Base-by-base conservation (phyloP, 1,284 basidiomycete genomes). In the Ustilago sp. region DNA sequence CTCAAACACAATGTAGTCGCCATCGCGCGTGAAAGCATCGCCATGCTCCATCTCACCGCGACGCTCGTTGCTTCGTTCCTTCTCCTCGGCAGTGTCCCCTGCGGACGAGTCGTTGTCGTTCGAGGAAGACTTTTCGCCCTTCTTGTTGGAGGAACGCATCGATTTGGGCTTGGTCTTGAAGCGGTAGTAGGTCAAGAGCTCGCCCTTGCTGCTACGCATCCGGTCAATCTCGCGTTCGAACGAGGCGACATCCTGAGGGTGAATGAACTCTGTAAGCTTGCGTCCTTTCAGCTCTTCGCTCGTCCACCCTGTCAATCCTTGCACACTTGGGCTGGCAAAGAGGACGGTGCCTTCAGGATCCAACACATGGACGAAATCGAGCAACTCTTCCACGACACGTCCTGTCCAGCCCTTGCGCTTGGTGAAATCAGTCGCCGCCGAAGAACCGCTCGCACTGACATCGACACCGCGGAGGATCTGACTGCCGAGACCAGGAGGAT, bases 311-410 rank as follows among this genome's bases (percentile, higher is more conserved):
- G 82, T 83, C 17, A 83, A 39, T 17, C 63, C 60, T 48, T 67
- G 61, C 9, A 81, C 74, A 38, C 80, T 77, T 5, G 79, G 75
- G 28, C 71, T 76, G 45, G 81, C 82, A 60, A 80, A 81, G 11
- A 82, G 65, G 38, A 83, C 69, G 43, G 57, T 59, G 15, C 77
- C 80, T 5, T 80, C 63, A 8, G 69, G 70, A 62, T 82, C 80
- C 39, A 83, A 64, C 19, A 83, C 82, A 53, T 82, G 80, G 1
- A 81, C 77, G 63, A 83, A 82, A 63, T 83, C 82, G 47, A 82
- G 70, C 53, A 83, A 63, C 55, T 83, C 82, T 48, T 83, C 82
- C 5, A 83, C 77, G 32, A 83, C 74, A 36, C 82, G 74, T 3
- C 60, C 75, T 12, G 78, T 69, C 82, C 82, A 83, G 19, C 82